Conservation (phyloP, 2,329 filamentous ascomycete species). For the Fusarium camptoceras region DNA sequence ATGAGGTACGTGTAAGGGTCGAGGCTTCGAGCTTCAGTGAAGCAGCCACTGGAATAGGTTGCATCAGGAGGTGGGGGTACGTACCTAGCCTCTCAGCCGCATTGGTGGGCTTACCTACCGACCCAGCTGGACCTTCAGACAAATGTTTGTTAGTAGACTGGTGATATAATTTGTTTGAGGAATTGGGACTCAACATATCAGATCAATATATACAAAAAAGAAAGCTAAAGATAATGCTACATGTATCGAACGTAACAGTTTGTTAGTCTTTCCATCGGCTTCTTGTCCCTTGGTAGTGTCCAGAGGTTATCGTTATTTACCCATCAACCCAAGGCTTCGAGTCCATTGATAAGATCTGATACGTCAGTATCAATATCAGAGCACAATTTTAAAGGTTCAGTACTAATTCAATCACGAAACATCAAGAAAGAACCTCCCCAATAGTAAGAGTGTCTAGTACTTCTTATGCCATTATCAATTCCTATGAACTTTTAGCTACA, state of each 20-base stretch:
- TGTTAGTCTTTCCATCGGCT: neutral
- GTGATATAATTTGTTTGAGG: neutral
- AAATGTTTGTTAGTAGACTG: neutral
- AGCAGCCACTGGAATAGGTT: conserved; percentile 19
- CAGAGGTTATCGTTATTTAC: neutral
- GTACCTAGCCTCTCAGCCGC: conserved; percentile 37
- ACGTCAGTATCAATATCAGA: neutral
- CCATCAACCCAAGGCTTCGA: neutral
- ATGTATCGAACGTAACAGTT: neutral
- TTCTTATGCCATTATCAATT: neutral
- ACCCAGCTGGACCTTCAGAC: neutral
- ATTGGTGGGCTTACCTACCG: conserved; percentile 10
- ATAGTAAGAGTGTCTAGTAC: neutral
- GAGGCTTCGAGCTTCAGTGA: conserved; percentile 12
- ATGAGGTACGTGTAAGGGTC: conserved; percentile 31
- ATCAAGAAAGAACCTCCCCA: neutral
- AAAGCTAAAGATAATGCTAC: neutral
- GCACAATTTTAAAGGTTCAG: neutral
- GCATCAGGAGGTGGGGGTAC: conserved; percentile 40
- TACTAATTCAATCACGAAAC: neutral
- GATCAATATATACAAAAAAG: neutral
- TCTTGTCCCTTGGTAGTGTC: neutral
- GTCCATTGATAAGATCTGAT: neutral
- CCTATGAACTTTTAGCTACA: neutral
- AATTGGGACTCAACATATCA: neutral